Conservation (phyloP, 768 basidiomycete species). For the Lactarius evosmus region DNA sequence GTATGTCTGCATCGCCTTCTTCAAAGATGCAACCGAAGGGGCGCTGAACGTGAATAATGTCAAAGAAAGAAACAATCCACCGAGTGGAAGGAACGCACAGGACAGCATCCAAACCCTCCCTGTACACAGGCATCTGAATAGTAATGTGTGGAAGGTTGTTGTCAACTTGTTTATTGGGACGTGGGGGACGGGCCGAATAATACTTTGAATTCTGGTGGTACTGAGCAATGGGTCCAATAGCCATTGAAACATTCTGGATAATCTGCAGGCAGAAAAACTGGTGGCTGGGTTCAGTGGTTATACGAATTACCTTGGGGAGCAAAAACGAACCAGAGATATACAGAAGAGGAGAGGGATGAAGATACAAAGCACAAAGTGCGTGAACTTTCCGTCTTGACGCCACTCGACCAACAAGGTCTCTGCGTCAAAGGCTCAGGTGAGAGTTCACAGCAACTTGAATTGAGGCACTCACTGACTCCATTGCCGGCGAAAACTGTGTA, state of each 20-base stretch:
- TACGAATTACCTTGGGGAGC: not conserved
- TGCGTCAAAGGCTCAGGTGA: not conserved
- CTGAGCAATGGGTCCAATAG: constrained; percentile 53
- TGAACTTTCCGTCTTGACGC: constrained; percentile 45
- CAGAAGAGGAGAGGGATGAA: constrained; percentile 44
- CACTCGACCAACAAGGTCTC: constrained; percentile 52
- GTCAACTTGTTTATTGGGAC: constrained; percentile 44
- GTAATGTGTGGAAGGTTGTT: constrained; percentile 47
- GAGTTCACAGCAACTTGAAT: no score
- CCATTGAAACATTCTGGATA: constrained; percentile 40
- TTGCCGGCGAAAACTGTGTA: constrained; percentile 61
- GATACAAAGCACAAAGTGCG: constrained; percentile 43
- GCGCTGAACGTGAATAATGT: constrained; percentile 31
- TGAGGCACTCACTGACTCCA: constrained; percentile 44
- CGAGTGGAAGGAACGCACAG: constrained; percentile 37
- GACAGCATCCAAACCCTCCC: constrained; percentile 50
- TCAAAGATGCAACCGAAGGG: constrained; percentile 52
- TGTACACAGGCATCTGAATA: constrained; percentile 59
- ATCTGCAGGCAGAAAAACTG: constrained; percentile 44
- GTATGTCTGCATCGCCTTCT: constrained; percentile 60
- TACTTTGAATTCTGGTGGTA: constrained; percentile 51
- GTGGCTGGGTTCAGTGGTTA: not conserved
- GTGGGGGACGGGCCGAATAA: constrained; percentile 47
- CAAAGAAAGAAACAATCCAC: not conserved
- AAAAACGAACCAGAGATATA: constrained; percentile 42